Conservation (phyloP, 2,329 filamentous ascomycete genomes). For the Claviceps spartinae region DNA sequence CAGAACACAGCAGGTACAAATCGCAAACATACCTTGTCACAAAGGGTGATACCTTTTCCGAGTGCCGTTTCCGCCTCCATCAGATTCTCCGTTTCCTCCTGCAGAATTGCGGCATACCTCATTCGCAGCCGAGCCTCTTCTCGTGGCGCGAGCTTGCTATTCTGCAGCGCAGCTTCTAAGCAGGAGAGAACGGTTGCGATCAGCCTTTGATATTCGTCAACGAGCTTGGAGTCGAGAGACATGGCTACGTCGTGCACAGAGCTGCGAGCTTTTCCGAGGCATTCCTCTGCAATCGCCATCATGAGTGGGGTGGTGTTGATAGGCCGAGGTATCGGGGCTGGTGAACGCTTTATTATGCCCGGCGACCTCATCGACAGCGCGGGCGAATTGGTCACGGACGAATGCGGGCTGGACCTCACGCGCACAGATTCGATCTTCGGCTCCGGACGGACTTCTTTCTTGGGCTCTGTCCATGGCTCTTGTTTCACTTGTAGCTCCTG, state of each 20-base stretch:
- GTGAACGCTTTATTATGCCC: conserved; percentile 28
- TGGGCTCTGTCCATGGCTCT: conserved; percentile 3
- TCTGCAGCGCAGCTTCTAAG: conserved; percentile 54
- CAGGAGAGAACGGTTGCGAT: conserved; percentile 61
- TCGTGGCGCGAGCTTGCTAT: conserved; percentile 45
- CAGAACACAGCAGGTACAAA: no score
- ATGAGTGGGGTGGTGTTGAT: conserved; percentile 45
- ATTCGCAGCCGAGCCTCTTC: conserved; percentile 56
- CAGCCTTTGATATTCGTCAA: conserved; percentile 57
- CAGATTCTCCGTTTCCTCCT: conserved; percentile 64
- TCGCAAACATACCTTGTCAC: conserved; percentile 40
- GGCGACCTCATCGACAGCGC: conserved; percentile 26
- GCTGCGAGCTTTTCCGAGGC: conserved; percentile 51
- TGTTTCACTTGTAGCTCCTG: conserved; percentile 6
- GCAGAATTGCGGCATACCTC: conserved; percentile 56
- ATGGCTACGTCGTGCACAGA: conserved; percentile 33
- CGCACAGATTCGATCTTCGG: conserved; percentile 6
- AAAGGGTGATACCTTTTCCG: conserved; percentile 56
- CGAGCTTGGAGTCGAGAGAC: conserved; percentile 23
- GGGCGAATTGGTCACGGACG: conserved; percentile 28
- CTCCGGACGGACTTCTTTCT: conserved; percentile 8
- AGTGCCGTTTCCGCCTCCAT: conserved; percentile 60
- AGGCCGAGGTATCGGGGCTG: conserved; percentile 27
- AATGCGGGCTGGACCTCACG: conserved; percentile 24
- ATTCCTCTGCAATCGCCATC: conserved; percentile 62